Evolutionary conservation across 345 rosid species (phyloP).

Genomic region (Eucalyptus coolabah): DNA sequence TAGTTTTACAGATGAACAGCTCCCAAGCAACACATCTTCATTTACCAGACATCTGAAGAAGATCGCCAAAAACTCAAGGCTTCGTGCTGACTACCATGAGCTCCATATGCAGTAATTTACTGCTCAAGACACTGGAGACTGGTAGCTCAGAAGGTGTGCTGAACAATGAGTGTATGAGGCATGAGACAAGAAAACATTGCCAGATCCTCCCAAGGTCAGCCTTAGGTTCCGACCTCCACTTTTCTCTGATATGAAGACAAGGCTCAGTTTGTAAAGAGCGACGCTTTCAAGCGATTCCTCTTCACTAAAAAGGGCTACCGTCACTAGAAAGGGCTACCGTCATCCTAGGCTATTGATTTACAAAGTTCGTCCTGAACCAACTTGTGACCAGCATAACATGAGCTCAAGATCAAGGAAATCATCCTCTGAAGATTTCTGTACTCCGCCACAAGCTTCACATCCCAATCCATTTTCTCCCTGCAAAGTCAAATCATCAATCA

Average conservation of each 20-base stretch:
- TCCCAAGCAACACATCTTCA: background rate
- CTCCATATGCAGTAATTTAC: background rate
- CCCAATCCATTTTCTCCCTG: slow-evolving; percentile 50
- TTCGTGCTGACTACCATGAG: background rate
- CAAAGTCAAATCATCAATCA: background rate
- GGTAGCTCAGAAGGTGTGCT: background rate
- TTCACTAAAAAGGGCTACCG: background rate
- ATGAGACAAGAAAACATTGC: background rate
- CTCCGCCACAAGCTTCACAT: slow-evolving; percentile 42
- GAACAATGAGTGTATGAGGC: background rate
- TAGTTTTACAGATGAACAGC: background rate
- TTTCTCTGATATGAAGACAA: background rate
- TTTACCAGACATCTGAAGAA: background rate
- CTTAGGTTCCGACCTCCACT: background rate
- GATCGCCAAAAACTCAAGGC: background rate
- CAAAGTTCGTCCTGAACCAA: slow-evolving; percentile 37
- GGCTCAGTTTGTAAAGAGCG: background rate
- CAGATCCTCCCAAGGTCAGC: background rate
- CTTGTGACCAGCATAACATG: slow-evolving; percentile 47
- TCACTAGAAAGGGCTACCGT: background rate
- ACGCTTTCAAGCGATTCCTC: background rate
- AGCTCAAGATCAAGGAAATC: slow-evolving; percentile 48
- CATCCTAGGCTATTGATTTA: background rate
- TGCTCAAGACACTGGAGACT: background rate
- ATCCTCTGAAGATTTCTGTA: slow-evolving; percentile 48